Evolutionary conservation across 192 early-diverging fungal genomes (phyloP).

Genomic region (Diversispora eburnea): DNA sequence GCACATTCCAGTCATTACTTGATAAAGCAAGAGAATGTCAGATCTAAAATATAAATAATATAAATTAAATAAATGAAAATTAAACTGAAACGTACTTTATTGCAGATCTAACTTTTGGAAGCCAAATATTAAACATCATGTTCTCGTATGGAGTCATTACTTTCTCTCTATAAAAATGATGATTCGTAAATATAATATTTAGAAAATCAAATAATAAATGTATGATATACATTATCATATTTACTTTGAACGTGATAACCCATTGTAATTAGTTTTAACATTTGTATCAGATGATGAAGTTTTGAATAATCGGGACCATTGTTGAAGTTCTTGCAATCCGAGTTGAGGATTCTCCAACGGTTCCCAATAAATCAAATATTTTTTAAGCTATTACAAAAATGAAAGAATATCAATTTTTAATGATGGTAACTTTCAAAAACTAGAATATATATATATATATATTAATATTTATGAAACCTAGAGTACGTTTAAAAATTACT

Average conservation of each 20-base stretch:
- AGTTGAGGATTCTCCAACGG: slow-evolving; percentile 58
- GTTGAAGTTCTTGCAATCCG: slow-evolving; percentile 46
- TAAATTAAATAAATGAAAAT: neutral
- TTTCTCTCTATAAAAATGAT: slow-evolving; percentile 3
- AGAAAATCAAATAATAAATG: neutral
- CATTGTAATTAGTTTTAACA: neutral
- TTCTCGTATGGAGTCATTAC: slow-evolving; percentile 75
- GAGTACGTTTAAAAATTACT: neutral
- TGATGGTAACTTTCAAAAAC: neutral
- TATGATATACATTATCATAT: neutral
- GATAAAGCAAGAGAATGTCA: slow-evolving; percentile 10
- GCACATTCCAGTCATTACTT: slow-evolving; percentile 70
- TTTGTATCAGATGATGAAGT: neutral
- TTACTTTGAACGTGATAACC: neutral
- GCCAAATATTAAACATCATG: slow-evolving; percentile 73
- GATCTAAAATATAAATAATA: neutral
- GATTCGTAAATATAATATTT: neutral
- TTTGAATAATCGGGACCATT: slow-evolving; percentile 59
- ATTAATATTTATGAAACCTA: neutral
- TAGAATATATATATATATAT: too few species aligned
- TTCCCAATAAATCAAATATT: slow-evolving; percentile 54
- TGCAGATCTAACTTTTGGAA: slow-evolving; percentile 69
- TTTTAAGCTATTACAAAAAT: slow-evolving; percentile 28
- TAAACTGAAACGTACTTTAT: slow-evolving; percentile 64
- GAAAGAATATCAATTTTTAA: slow-evolving; percentile 10